Conservation (phyloP, 75 land plant species). For the Selaginella tamariscina region DNA sequence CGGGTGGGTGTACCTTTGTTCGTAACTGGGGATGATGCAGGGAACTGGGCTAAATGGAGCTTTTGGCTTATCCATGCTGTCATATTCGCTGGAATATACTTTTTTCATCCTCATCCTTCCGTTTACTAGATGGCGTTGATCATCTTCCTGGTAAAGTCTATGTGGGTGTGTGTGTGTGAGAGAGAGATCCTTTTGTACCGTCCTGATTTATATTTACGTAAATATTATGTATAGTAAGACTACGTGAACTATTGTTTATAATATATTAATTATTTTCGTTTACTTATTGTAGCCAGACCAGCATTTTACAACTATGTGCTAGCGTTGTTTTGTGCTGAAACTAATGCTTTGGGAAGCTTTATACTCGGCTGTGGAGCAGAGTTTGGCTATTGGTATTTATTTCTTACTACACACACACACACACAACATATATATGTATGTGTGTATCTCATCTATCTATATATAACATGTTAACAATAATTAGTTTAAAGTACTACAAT, state of each 20-base stretch:
- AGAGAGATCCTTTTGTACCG: neutral
- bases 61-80: constrained; percentile 66
- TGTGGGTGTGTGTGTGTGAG: too few species aligned
- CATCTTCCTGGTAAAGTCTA: constrained; percentile 29
- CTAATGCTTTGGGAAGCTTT: constrained; percentile 41
- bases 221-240: too few species aligned
- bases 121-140: constrained; percentile 79
- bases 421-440: too few species aligned
- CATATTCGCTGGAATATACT: constrained; percentile 50
- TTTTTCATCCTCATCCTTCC: constrained; percentile 51
- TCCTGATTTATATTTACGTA: neutral
- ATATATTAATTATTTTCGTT: too few species aligned
- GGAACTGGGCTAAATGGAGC: constrained; percentile 54
- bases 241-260: too few species aligned
- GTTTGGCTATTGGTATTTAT: constrained; percentile 75
- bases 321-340: constrained; percentile 56
- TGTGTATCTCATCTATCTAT: neutral
- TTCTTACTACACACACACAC: too few species aligned
- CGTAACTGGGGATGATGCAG: constrained; percentile 30
- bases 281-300: constrained; percentile 68
- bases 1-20: constrained; percentile 71
- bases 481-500: too few species aligned
- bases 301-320: constrained; percentile 72
- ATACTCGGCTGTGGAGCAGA: constrained; percentile 69
- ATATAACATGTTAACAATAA: too few species aligned